Percentiles rank a stretch among this genome's conserved stretches.
phyloP scores from a whole-genome alignment of 1,284 basidiomycete species.

The Trametes pubescens region DNA sequence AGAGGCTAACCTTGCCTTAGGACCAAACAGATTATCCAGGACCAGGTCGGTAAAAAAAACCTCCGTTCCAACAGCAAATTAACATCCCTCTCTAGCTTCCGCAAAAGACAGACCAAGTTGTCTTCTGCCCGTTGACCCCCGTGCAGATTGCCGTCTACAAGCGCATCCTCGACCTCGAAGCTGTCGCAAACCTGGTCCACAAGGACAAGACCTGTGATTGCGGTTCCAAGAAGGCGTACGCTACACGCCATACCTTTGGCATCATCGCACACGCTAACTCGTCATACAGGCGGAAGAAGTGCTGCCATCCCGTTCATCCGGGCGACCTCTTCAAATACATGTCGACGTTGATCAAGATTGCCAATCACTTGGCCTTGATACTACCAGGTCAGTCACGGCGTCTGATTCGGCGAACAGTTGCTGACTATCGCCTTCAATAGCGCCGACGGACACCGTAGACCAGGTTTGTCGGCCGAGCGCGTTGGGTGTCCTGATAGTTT shows the following conservation, averaged over 20 bases:
- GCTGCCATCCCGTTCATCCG: conserved; percentile 67
- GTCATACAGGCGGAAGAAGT: conserved; percentile 62
- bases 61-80: not conserved
- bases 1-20: conserved; percentile 45
- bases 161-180: conserved; percentile 64
- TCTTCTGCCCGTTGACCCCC: conserved; percentile 83
- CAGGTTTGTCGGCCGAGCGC: conserved; percentile 52
- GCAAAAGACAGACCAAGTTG: conserved; percentile 84
- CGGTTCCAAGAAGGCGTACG: conserved; percentile 62
- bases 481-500: not conserved
- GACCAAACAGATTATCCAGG: conserved; percentile 82
- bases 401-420: too few species aligned
- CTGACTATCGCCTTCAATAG: conserved; percentile 43
- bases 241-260: conserved; percentile 7
- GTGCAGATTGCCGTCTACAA: conserved; percentile 78
- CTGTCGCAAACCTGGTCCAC: conserved; percentile 71
- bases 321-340: conserved; percentile 78
- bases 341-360: conserved; percentile 82
- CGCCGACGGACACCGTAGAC: conserved; percentile 66
- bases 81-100: conserved; percentile 62
- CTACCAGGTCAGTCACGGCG: conserved; percentile 62
- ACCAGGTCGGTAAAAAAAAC: conserved; percentile 57
- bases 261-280: not conserved
- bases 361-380: conserved; percentile 86
- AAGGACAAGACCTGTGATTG: conserved; percentile 80